Percentiles rank a stretch among this genome's conserved stretches.
Conservation (phyloP, 176 grass and related monocot genomes). For the Coix lacrymajobi region DNA sequence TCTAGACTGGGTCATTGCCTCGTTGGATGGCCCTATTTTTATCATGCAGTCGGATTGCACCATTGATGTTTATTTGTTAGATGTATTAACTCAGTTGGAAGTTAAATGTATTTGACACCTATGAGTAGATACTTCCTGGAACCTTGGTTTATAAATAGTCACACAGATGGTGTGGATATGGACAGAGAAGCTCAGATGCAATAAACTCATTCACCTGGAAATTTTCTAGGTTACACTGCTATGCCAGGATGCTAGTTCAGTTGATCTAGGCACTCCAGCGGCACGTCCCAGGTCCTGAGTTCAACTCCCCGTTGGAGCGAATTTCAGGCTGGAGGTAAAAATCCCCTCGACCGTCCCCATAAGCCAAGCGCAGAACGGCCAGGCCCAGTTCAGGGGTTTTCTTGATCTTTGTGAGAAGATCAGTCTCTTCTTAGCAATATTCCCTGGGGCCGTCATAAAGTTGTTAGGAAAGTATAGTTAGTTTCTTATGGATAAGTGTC, state of each 20-base stretch:
- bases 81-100: not conserved
- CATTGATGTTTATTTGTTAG: not conserved
- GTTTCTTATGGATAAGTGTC: not conserved
- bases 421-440: too few relatives aligned
- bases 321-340: too few relatives aligned
- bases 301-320: too few relatives aligned
- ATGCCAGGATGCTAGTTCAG: too few relatives aligned
- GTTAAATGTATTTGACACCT: constrained; percentile 20
- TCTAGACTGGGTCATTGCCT: not conserved
- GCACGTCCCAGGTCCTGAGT: too few relatives aligned
- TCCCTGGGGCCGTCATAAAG: too few relatives aligned
- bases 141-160: not conserved
- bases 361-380: too few relatives aligned
- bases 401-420: too few relatives aligned
- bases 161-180: constrained; percentile 2
- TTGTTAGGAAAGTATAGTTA: not conserved
- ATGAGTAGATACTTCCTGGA: not conserved
- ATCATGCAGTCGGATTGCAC: not conserved
- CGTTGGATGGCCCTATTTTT: not conserved
- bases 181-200: not conserved
- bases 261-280: too few relatives aligned
- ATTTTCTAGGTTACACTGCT: constrained; percentile 1
- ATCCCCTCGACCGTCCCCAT: too few relatives aligned
- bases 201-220: not conserved
- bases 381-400: too few relatives aligned